Conservation (phyloP, 2,329 filamentous ascomycete species). For the Aspergillus costaricaensis region DNA sequence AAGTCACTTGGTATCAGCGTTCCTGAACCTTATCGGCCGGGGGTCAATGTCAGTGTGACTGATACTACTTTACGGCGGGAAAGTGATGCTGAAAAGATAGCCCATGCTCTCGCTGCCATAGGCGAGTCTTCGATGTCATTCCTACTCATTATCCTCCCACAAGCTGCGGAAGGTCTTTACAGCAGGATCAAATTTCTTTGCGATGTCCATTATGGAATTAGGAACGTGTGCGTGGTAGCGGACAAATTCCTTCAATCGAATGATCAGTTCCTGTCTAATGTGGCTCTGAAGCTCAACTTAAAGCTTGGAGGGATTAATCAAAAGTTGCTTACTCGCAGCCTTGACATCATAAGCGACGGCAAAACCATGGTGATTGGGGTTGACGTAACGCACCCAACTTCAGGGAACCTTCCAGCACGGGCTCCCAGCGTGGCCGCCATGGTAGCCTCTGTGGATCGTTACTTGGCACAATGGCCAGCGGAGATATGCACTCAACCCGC, state of each 20-base stretch:
- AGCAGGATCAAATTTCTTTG: slow-evolving; percentile 8
- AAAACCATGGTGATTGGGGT: slow-evolving; percentile 84
- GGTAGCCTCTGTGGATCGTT: slow-evolving; percentile 69
- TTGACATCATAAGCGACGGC: slow-evolving; percentile 60
- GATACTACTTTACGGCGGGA: slow-evolving; percentile 56
- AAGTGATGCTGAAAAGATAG: background rate
- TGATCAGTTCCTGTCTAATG: slow-evolving; percentile 47
- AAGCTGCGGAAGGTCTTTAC: background rate
- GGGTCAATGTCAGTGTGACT: background rate
- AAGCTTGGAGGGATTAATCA: slow-evolving; percentile 78
- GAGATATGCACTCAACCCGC: slow-evolving; percentile 20
- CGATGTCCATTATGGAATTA: background rate
- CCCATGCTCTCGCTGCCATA: background rate
- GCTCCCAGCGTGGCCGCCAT: slow-evolving; percentile 77
- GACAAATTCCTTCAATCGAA: slow-evolving; percentile 3
- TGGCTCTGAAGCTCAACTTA: slow-evolving; percentile 75
- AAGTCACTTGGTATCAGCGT: background rate
- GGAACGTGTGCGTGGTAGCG: slow-evolving; percentile 7
- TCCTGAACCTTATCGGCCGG: background rate
- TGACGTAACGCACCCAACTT: slow-evolving; percentile 83
- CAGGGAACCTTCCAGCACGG: slow-evolving; percentile 52
- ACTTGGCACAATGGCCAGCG: slow-evolving; percentile 55
- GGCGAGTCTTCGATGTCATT: background rate
- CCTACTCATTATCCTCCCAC: slow-evolving; percentile 4
- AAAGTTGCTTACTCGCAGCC: slow-evolving; percentile 51